Conservation (phyloP, 768 basidiomycete genomes). For the Ramaria sp. region DNA sequence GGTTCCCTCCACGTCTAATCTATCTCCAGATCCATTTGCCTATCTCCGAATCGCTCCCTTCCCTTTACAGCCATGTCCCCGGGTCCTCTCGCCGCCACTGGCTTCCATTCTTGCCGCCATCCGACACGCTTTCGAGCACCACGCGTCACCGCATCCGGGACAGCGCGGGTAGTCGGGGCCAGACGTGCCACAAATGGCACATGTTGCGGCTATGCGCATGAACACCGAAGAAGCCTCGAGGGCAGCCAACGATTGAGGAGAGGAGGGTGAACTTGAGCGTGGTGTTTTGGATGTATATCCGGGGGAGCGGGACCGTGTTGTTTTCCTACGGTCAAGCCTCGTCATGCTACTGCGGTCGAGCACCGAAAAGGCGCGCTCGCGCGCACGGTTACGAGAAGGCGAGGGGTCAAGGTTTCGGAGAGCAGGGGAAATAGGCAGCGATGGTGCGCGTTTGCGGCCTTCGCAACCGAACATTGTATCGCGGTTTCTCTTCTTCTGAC, state of each 20-base stretch:
- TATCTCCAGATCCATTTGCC: too few relatives aligned
- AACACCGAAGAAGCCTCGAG: conserved; percentile 41
- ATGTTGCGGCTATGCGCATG: conserved; percentile 30
- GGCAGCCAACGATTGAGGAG: conserved; percentile 39
- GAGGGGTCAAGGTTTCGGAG: neutral
- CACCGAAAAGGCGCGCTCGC: neutral
- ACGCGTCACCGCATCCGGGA: conserved; percentile 43
- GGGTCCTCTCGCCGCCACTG: too few relatives aligned
- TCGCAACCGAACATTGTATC: too few relatives aligned
- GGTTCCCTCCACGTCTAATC: too few relatives aligned
- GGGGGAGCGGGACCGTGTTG: neutral
- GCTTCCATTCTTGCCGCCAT: conserved; percentile 15
- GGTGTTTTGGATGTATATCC: neutral
- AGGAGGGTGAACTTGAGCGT: conserved; percentile 8
- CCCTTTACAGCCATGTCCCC: too few relatives aligned
- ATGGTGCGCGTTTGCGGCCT: neutral
- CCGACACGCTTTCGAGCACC: conserved; percentile 57
- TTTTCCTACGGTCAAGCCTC: too few relatives aligned
- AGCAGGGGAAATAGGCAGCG: neutral
- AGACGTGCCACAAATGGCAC: conserved; percentile 40
- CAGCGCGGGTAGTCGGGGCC: conserved; percentile 54
- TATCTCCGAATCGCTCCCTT: too few relatives aligned
- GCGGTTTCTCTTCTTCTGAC: neutral
- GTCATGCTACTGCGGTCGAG: too few relatives aligned
- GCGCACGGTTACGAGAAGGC: neutral